A percentile compares a stretch with the other conserved stretches of the same genome.
These are phyloP conservation scores for Xenosphaeropsis pyriputrescens DNA, from an alignment of 2,329 filamentous ascomycete species.

Conservation along the genomic window DNA sequence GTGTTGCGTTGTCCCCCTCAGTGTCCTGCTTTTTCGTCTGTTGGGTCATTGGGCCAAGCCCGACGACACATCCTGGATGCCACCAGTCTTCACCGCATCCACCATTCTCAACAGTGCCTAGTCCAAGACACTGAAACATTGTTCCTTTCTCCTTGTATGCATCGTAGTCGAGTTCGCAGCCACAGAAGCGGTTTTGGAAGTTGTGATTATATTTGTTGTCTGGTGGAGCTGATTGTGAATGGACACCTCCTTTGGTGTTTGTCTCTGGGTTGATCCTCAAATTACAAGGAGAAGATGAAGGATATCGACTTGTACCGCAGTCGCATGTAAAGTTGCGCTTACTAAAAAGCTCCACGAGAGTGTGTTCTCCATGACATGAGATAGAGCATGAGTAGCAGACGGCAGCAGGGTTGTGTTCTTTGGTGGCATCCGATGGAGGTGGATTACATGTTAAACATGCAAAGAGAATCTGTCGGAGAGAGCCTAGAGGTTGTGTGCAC, in stretches of 20 bases:
- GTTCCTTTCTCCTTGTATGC: slow-evolving; percentile 82
- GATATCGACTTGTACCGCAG: slow-evolving; percentile 74
- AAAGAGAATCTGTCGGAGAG: slow-evolving; percentile 78
- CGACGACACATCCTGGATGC: slow-evolving; percentile 84
- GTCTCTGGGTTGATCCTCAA: slow-evolving; percentile 60
- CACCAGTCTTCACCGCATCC: slow-evolving; percentile 98
- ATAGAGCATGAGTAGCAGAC: slow-evolving; percentile 97
- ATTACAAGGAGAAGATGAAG: slow-evolving; percentile 52
- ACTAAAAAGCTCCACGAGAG: slow-evolving; percentile 85
- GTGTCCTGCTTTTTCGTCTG: slow-evolving; percentile 29
- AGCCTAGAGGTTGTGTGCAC: slow-evolving; percentile 81
- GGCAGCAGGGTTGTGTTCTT: slow-evolving; percentile 59
- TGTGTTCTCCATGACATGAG: slow-evolving; percentile 90
- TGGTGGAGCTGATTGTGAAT: slow-evolving; percentile 55
- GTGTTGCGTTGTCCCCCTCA: slow-evolving; percentile 16
- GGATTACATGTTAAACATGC: slow-evolving; percentile 92
- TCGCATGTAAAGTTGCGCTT: slow-evolving; percentile 96
- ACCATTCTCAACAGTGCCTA: slow-evolving; percentile 66
- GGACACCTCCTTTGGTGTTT: slow-evolving; percentile 62
- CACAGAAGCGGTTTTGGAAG: slow-evolving; percentile 85
- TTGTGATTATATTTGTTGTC: slow-evolving; percentile 93
- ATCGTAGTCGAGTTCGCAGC: slow-evolving; percentile 78
- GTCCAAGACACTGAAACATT: slow-evolving; percentile 92
- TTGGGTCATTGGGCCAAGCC: slow-evolving; percentile 60
- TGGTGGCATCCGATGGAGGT: slow-evolving; percentile 44